A percentile compares a stretch with the other conserved stretches of the same genome.
phyloP scores from a whole-genome alignment of 495 filamentous ascomycete genomes.

The Penicillium argentinense region DNA sequence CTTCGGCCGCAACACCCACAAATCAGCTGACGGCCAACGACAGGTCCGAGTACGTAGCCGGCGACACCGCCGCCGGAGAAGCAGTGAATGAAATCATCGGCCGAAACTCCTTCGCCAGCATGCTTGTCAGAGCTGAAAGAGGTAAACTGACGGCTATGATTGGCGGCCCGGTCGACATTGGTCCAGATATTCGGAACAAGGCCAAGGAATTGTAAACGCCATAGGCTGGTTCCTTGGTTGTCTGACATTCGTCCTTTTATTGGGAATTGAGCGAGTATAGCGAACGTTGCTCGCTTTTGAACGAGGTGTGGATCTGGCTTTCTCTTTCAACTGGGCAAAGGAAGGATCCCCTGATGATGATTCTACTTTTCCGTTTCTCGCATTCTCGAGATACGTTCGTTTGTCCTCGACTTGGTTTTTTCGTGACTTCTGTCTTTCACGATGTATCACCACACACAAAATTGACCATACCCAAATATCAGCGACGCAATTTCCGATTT shows the following conservation, averaged over 20 bases:
- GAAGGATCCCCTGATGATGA: too few species aligned
- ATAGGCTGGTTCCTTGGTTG: background rate
- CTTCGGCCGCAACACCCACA: constrained; percentile 34
- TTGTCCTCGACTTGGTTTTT: too few species aligned
- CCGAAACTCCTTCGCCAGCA: constrained; percentile 28
- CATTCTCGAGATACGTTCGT: too few species aligned
- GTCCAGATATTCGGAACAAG: constrained; percentile 26
- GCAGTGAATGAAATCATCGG: constrained; percentile 25
- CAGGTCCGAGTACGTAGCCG: constrained; percentile 21
- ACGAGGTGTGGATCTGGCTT: too few species aligned
- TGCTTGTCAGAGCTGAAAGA: constrained; percentile 26
- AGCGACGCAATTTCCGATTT: too few species aligned
- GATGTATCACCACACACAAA: too few species aligned
- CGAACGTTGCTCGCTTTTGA: background rate
- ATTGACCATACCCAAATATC: too few species aligned
- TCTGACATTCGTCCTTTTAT: background rate
- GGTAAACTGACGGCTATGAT: constrained; percentile 30
- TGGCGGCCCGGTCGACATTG: constrained; percentile 28
- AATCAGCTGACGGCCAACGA: constrained; percentile 27
- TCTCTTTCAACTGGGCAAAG: too few species aligned
- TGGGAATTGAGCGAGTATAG: background rate
- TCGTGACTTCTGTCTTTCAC: too few species aligned
- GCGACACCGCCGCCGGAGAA: constrained; percentile 15
- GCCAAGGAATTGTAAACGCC: constrained; percentile 17
- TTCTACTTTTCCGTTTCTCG: too few species aligned